Evolutionary conservation across 164 flowering plant species (phyloP), one percentile per base, ranked within the genome.

Genomic region (Nymphaea colorata): DNA sequence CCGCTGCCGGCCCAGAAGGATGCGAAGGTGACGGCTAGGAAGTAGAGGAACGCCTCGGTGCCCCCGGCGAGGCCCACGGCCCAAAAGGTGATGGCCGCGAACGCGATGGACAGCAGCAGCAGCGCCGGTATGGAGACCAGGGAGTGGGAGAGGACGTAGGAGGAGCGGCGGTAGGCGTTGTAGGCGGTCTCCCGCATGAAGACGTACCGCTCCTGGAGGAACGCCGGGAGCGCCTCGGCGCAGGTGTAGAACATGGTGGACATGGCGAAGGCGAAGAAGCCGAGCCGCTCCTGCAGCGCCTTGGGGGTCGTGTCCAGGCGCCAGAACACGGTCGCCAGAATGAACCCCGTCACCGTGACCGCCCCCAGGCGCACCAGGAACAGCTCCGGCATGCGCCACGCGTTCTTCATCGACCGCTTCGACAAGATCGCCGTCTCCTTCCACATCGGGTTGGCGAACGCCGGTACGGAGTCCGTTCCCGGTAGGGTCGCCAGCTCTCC

Each of bases 241-340:
- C 97, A 91, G 3, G 97, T 89, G 84, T 91, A 93, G 89, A 82
- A 93, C 41, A 87, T 91, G 8, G 98, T 91, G 51, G 97, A 88
- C 97, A 91, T 91, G 70, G 98, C 98, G 70, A 93, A 91, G 6
- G 98, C 98, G 79, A 91, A 84, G 81, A 93, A 89, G 0, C 96
- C 97, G 15, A 93, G 55, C 1, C 98, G 79, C 65, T 93, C 98
- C 70, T 89, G 91, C 16, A 87, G 77, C 1, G 97, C 98, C 74
- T 73, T 85, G 0, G 98, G 98, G 0, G 98, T 86, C 42, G 73
- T 73, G 70, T 93, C 97, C 12, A 93, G 88, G 4, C 76, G 68
- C 90, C 91, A 82, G 75, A 89, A 93, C 18, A 91, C 79, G 36
- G 98, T 89, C 5, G 98, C 98, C 4, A 93, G 69, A 67, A 93